Base-by-base conservation (phyloP, 257 asterid species). In the Nicotiana noctiflora region DNA sequence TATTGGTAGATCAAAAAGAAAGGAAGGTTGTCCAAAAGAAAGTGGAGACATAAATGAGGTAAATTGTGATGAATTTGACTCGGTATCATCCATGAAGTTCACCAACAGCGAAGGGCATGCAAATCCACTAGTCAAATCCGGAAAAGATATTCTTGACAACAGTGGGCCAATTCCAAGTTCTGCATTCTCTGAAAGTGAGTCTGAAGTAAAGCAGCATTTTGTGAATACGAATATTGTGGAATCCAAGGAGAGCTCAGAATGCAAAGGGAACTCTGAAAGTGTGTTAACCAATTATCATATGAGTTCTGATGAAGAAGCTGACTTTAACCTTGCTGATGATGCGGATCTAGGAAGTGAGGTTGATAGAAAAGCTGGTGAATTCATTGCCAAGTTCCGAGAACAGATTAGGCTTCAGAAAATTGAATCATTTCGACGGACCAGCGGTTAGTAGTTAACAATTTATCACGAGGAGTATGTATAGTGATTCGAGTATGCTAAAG, bases 321-420 rank as follows among this genome's bases (percentile, higher is more conserved):
- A 72, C 78, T 67, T 76, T 5, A 77, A 76, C 32, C 15, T 80
- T 10, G 86, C 57, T n/a, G 86, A 82, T 77, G 91, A 88, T 51
- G 67, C 85, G 19, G 97, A 89, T 23, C 87, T 90, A 76, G 97
- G 95, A 79, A 92, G 97, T 67, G 98, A 94, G 88, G 99, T 95
- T 80, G 98, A 95, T 80, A 83, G 97, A 85, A 95, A 95, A 86
- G 99, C 98, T 27, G 98, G 87, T 8, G 98, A 95, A 88, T 95
- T 95, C 79, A 95, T 95, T 65, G 99, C 99, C 66, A 95, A 92
- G 88, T 93, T 95, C 82, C 90, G 92, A 88, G 92, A 91, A 89
- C 99, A 95, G 78, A 95, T 95, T 70, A 86, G 97, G 88, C 95
- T 88, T 78, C 99, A 95, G 84, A 92, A 92, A 86, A 77, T 86